Percentiles rank a stretch among this genome's conserved stretches.
phyloP scores from a whole-genome alignment of 169 alveolate species.

The Plasmodium knowlesi region DNA sequence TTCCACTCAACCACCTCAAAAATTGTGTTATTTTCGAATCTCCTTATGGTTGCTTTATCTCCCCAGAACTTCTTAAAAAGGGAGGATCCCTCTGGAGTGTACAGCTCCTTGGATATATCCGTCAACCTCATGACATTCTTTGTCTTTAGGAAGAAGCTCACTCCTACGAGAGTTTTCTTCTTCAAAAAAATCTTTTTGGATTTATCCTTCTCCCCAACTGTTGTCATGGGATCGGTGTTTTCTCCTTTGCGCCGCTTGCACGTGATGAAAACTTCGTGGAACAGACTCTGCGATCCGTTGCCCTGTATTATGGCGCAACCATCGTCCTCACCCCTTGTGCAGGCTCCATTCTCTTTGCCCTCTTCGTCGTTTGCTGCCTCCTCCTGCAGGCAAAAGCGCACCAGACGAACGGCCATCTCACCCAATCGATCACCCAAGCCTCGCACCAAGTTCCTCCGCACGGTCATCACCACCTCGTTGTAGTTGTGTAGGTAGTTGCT shows the following conservation, averaged over 20 bases:
- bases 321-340: not conserved
- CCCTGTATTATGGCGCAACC: not conserved
- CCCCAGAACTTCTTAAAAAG: conserved; percentile 22
- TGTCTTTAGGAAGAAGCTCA: conserved; percentile 33
- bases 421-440: conserved; percentile 27
- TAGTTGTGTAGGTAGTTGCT: conserved; percentile 5
- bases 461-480: not conserved
- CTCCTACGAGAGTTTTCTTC: not conserved
- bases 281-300: not conserved
- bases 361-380: too few relatives aligned
- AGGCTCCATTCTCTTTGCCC: not conserved
- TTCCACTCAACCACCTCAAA: conserved; percentile 49
- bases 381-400: not conserved
- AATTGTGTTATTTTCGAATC: conserved; percentile 59
- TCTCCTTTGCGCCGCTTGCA: not conserved
- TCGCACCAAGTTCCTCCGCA: not conserved
- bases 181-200: not conserved
- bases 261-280: not conserved
- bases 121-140: not conserved
- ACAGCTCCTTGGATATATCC: conserved; percentile 7
- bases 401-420: conserved; percentile 5
- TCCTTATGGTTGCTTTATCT: conserved; percentile 13
- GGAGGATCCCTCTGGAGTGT: conserved; percentile 27
- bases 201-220: too few relatives aligned
- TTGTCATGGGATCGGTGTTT: not conserved